These are phyloP conservation scores for Arbutus unedo DNA, from an alignment of 148 eudicot species.

Conservation along the genomic window DNA sequence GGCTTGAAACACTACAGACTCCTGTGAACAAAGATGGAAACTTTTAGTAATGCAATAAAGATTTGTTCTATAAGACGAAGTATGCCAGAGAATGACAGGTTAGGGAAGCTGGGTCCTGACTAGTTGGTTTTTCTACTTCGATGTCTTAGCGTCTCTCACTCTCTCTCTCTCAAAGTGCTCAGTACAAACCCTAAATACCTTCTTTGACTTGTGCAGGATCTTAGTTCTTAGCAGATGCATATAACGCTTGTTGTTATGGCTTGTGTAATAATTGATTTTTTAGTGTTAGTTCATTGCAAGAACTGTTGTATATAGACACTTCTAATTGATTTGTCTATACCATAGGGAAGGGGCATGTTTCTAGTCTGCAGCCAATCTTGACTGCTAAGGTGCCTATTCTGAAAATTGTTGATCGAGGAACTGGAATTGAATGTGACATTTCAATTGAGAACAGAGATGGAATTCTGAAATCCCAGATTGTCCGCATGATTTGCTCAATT, in stretches of 20 bases:
- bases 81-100: neutral
- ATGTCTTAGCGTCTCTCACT: too few species aligned
- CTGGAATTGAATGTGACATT: neutral
- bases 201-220: neutral
- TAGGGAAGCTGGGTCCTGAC: too few species aligned
- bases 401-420: conserved; percentile 38
- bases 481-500: conserved; percentile 56
- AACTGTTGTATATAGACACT: neutral
- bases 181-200: neutral
- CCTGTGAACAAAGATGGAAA: neutral
- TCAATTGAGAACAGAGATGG: too few species aligned
- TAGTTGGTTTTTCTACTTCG: neutral
- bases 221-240: neutral
- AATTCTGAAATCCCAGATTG: conserved; percentile 54
- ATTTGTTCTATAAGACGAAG: neutral
- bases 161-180: neutral
- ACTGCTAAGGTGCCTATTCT: conserved; percentile 83
- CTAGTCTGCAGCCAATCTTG: conserved; percentile 52
- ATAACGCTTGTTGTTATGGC: neutral
- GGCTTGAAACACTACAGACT: neutral
- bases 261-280: neutral
- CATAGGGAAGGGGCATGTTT: conserved; percentile 60
- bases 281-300: neutral
- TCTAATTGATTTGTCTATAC: conserved; percentile 18
- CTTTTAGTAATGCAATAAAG: neutral